These are phyloP conservation scores for Raffaelea ambrosiae DNA, from an alignment of 2,329 filamentous ascomycete genomes.

Conservation along the genomic window DNA sequence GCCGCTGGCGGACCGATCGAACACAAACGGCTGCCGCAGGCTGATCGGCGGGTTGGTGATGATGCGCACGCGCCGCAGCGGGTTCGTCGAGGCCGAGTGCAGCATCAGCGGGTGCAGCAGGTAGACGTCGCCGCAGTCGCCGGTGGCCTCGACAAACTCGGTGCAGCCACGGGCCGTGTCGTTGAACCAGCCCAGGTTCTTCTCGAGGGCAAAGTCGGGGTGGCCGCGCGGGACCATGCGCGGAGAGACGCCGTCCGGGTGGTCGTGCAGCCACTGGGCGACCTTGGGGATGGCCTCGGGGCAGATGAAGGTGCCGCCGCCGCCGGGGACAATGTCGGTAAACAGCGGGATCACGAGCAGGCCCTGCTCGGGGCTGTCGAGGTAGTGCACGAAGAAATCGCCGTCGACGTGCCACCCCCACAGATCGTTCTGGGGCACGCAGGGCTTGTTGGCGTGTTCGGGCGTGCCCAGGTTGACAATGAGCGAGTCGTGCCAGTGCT, in stretches of 20 bases:
- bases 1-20: slow-evolving; percentile 31
- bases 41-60: slow-evolving; percentile 50
- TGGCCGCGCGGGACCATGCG: slow-evolving; percentile 51
- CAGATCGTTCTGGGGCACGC: slow-evolving; percentile 40
- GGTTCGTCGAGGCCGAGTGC: slow-evolving; percentile 44
- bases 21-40: slow-evolving; percentile 41
- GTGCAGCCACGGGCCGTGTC: slow-evolving; percentile 28
- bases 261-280: slow-evolving; percentile 48
- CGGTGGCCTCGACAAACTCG: slow-evolving; percentile 45
- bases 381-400: slow-evolving; percentile 64
- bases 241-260: slow-evolving; percentile 59
- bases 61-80: slow-evolving; percentile 29
- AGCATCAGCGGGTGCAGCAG: slow-evolving; percentile 53
- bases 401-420: slow-evolving; percentile 61
- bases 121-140: slow-evolving; percentile 47
- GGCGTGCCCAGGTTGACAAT: slow-evolving; percentile 61
- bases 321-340: slow-evolving; percentile 50
- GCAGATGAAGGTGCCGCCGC: slow-evolving; percentile 58
- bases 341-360: slow-evolving; percentile 61
- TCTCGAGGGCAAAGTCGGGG: slow-evolving; percentile 32
- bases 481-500: slow-evolving; percentile 57
- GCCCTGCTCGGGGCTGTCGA: slow-evolving; percentile 62
- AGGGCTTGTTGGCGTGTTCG: slow-evolving; percentile 38
- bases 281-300: slow-evolving; percentile 48
- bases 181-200: slow-evolving; percentile 36